Evolutionary conservation across 768 basidiomycete species (phyloP).

Genomic region (Suillus subluteus): DNA sequence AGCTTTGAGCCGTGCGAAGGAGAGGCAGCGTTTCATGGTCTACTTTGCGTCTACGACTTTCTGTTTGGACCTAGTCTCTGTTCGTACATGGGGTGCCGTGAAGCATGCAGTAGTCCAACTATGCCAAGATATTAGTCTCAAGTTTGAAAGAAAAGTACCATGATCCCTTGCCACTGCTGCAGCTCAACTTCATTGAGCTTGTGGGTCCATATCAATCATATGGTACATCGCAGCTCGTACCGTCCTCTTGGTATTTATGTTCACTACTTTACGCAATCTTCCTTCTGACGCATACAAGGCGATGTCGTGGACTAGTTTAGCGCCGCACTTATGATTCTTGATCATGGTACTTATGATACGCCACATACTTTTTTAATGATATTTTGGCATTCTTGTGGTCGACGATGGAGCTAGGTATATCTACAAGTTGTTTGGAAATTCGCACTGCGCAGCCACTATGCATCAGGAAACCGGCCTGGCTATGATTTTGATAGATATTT

Average conservation of each 20-base stretch:
- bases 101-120: neutral
- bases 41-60: neutral
- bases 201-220: too few species aligned
- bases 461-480: too few species aligned
- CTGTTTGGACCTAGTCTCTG: neutral
- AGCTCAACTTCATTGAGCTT: neutral
- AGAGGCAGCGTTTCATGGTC: neutral
- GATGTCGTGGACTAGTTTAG: neutral
- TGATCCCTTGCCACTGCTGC: neutral
- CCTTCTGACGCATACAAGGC: neutral
- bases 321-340: neutral
- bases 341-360: neutral
- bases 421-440: too few species aligned
- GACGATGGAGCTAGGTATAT: too few species aligned
- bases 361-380: too few species aligned
- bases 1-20: neutral
- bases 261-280: constrained; percentile 1
- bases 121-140: neutral
- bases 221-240: neutral
- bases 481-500: too few species aligned
- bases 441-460: too few species aligned
- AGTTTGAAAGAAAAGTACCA: neutral
- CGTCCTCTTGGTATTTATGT: neutral
- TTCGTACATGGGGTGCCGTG: neutral
- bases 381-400: too few species aligned